Percentiles rank a stretch among this genome's conserved stretches.
These are phyloP conservation scores for Hsuehochloa calcarea DNA, from an alignment of 176 grass and related monocot genomes.

Conservation along the genomic window DNA sequence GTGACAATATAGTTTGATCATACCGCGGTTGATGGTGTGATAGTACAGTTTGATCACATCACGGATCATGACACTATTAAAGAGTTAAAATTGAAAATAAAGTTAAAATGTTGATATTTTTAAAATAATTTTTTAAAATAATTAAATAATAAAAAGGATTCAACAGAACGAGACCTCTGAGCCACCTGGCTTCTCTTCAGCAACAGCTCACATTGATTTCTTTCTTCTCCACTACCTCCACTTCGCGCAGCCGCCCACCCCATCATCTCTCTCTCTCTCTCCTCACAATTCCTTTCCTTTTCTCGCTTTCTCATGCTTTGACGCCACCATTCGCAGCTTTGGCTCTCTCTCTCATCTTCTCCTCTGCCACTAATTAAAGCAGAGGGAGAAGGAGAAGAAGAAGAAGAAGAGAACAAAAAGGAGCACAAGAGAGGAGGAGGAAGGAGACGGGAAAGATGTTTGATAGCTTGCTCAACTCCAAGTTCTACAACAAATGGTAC, in stretches of 20 bases:
- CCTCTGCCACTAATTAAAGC: slow-evolving; percentile 10
- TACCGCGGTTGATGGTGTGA: too few species aligned
- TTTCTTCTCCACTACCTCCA: slow-evolving; percentile 44
- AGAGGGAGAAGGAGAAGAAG: not conserved
- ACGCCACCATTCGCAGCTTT: slow-evolving; percentile 44
- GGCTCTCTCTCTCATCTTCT: slow-evolving; percentile 13
- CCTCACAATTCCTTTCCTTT: slow-evolving; percentile 7
- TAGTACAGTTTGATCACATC: too few species aligned
- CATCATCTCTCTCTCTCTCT: slow-evolving; percentile 7
- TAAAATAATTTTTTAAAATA: too few species aligned
- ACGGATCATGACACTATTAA: too few species aligned
- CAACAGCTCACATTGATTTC: slow-evolving; percentile 49
- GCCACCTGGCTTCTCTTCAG: slow-evolving; percentile 38
- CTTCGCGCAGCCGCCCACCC: not conserved
- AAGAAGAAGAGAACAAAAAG: not conserved
- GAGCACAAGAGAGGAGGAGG: not conserved
- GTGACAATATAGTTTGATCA: too few species aligned
- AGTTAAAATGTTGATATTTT: too few species aligned
- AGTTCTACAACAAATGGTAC: slow-evolving; percentile 91
- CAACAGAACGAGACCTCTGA: not conserved
- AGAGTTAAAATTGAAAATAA: too few species aligned
- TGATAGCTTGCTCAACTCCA: slow-evolving; percentile 63
- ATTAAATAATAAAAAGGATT: too few species aligned
- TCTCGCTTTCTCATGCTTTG: slow-evolving; percentile 53
- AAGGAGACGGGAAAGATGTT: slow-evolving; percentile 57